Conservation (phyloP, 306 rosid genomes). For the Vachellia pachyceras region DNA sequence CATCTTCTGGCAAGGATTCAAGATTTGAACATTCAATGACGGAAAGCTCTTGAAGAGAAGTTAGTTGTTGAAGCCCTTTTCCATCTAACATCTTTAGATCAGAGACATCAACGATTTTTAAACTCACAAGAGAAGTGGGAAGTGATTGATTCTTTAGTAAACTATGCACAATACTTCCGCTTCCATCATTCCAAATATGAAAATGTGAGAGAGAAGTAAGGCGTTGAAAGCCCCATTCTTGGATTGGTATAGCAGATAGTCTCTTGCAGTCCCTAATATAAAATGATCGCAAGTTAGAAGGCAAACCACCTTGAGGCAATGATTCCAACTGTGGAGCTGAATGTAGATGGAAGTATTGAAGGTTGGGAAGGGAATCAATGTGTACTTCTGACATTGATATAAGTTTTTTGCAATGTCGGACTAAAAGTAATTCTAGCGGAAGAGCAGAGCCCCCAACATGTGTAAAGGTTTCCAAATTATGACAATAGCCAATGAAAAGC, state of each 20-base stretch:
- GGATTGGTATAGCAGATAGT: neutral
- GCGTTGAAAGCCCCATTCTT: neutral
- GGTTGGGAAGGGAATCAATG: neutral
- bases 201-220: neutral
- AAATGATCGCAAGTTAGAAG: neutral
- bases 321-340: neutral
- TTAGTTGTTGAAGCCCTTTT: slow-evolving; percentile 6
- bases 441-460: neutral
- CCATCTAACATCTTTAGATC: neutral
- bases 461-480: neutral
- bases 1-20: slow-evolving; percentile 10
- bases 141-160: neutral
- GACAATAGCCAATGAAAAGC: neutral
- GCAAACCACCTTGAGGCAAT: neutral
- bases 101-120: neutral
- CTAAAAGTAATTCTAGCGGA: fast-evolving
- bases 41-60: neutral
- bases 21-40: neutral
- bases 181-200: neutral
- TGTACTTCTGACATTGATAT: neutral
- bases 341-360: fast-evolving
- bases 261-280: fast-evolving
- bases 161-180: neutral
- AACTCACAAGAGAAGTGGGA: neutral
- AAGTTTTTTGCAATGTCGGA: fast-evolving